A percentile compares a stretch with the other conserved stretches of the same genome.
Conservation (phyloP, 1,139 yeast species). For the Debaryomycetaceae sp. region DNA sequence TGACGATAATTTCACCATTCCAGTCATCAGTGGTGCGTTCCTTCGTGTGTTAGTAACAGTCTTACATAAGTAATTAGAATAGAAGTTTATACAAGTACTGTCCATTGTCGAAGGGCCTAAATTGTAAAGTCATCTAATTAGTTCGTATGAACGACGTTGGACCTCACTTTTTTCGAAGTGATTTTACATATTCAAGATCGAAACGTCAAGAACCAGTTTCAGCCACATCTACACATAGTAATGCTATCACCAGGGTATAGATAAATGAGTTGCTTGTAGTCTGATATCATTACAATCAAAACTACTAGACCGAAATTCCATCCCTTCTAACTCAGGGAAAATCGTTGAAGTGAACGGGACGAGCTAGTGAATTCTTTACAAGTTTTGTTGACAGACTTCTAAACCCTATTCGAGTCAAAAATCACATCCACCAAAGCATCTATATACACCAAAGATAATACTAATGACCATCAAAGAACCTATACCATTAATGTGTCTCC, state of each 20-base stretch:
- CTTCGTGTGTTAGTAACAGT: neutral
- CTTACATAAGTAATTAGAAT: neutral
- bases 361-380: slow-evolving; percentile 18
- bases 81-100: no score
- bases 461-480: slow-evolving; percentile 8
- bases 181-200: neutral
- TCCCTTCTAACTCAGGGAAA: slow-evolving; percentile 13
- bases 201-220: neutral
- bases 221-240: neutral
- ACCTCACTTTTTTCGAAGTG: no score
- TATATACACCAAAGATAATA: slow-evolving; percentile 11
- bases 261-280: neutral
- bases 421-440: slow-evolving; percentile 24
- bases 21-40: neutral
- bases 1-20: slow-evolving; percentile 83
- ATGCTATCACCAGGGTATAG: neutral
- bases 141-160: no score
- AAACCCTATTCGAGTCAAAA: slow-evolving; percentile 12
- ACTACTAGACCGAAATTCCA: slow-evolving; percentile 17
- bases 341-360: slow-evolving; percentile 6
- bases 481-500: slow-evolving; percentile 16
- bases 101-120: no score
- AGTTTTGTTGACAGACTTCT: slow-evolving; percentile 16
- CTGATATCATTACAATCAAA: neutral
- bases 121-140: no score